Percentiles rank a stretch among this genome's conserved stretches.
Conservation (phyloP, 2,329 filamentous ascomycete species). For the Colletotrichum viniferum region DNA sequence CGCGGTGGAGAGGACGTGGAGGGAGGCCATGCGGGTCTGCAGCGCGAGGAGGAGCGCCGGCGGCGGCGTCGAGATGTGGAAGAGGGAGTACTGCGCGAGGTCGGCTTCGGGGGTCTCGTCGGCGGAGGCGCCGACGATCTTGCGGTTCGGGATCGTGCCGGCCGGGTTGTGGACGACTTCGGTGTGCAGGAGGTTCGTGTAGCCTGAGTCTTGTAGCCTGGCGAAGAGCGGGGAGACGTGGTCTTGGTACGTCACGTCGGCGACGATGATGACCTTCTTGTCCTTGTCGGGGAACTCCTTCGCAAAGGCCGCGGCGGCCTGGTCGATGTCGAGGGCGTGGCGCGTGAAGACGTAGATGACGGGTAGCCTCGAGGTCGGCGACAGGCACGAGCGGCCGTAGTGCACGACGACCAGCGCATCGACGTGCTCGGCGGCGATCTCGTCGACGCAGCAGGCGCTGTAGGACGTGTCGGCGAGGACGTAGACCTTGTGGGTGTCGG, state of each 20-base stretch:
- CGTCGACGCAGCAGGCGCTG: conserved; percentile 95
- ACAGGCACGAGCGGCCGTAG: conserved; percentile 91
- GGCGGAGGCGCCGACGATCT: conserved; percentile 43
- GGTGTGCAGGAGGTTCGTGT: conserved; percentile 71
- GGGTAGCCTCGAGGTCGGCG: conserved; percentile 83
- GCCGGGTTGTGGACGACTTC: conserved; percentile 78
- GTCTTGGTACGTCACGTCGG: conserved; percentile 84
- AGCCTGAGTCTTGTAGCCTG: conserved; percentile 66
- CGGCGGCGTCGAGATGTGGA: conserved; percentile 84
- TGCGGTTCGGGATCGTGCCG: conserved; percentile 84
- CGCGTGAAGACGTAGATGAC: conserved; percentile 91
- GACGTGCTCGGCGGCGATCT: conserved; percentile 93
- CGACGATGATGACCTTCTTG: conserved; percentile 77
- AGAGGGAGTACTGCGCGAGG: conserved; percentile 74
- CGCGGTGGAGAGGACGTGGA: conserved; percentile 78
- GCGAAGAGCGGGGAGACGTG: conserved; percentile 68
- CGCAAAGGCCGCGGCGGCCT: conserved; percentile 63
- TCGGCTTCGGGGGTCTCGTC: conserved; percentile 34
- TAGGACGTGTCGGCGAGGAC: conserved; percentile 96
- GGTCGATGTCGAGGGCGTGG: conserved; percentile 67
- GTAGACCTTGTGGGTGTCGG: conserved; percentile 59
- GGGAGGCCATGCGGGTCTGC: conserved; percentile 77
- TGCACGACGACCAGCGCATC: conserved; percentile 91
- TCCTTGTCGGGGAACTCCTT: conserved; percentile 68
- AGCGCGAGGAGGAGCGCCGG: conserved; percentile 86